Percentiles rank a stretch among this genome's conserved stretches.
These are phyloP conservation scores for Boletus speciosus DNA, from an alignment of 768 basidiomycete genomes.

Conservation along the genomic window DNA sequence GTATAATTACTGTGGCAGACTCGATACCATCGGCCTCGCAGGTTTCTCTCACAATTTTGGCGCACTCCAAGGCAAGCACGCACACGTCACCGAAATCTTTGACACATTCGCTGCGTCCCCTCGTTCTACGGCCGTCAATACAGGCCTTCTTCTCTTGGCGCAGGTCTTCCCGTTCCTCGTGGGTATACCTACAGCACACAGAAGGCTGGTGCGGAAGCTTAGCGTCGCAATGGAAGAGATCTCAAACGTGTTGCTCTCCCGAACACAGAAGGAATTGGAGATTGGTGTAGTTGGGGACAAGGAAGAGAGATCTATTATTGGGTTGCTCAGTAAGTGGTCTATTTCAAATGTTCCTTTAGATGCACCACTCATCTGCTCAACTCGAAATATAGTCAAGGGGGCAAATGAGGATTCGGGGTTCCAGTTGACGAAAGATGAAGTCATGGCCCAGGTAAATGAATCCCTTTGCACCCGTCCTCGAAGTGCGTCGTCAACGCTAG, in stretches of 20 bases:
- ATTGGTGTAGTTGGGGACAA: conserved; percentile 14
- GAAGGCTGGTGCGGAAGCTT: not conserved
- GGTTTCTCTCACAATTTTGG: not conserved
- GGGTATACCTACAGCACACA: not conserved
- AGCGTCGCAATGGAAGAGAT: not conserved
- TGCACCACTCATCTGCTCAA: not conserved
- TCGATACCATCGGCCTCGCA: not conserved
- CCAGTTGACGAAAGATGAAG: conserved; percentile 25
- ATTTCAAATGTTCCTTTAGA: conserved; percentile 14
- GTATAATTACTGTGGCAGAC: not conserved
- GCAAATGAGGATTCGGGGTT: conserved; percentile 23
- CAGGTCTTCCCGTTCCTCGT: not conserved
- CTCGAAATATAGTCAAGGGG: conserved; percentile 31
- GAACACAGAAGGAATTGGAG: conserved; percentile 23
- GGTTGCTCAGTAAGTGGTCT: conserved; percentile 16
- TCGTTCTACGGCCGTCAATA: not conserved
- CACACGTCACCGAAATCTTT: not conserved
- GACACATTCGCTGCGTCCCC: not conserved
- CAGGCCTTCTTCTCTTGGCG: not conserved
- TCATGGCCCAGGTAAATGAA: conserved; percentile 23
- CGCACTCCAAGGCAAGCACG: not conserved
- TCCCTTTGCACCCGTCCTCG: not conserved
- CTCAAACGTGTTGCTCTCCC: not conserved
- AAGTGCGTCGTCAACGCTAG: not conserved
- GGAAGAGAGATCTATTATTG: conserved; percentile 25